These are phyloP conservation scores for Penstemon barbatus DNA, from an alignment of 257 asterid genomes.

Conservation along the genomic window DNA sequence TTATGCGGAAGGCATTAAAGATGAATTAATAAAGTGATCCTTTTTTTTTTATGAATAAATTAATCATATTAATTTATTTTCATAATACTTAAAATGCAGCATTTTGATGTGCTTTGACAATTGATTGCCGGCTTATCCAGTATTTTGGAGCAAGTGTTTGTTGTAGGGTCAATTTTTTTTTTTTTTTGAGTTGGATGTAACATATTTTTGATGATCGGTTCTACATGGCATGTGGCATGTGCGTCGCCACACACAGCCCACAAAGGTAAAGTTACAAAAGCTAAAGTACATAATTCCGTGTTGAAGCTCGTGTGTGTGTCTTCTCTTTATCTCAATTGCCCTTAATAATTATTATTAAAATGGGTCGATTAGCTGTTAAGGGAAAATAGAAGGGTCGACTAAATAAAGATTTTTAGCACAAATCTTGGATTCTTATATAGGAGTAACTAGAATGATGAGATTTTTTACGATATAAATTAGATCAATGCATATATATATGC, in stretches of 20 bases:
- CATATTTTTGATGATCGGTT: conserved; percentile 10
- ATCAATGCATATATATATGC: no score
- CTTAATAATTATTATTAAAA: no score
- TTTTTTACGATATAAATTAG: no score
- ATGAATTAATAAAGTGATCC: no score
- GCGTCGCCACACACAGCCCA: conserved; percentile 23
- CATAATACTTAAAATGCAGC: no score
- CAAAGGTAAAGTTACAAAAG: conserved; percentile 38
- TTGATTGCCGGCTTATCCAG: conserved; percentile 23
- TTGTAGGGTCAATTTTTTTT: conserved; percentile 26
- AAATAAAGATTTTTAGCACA: neutral
- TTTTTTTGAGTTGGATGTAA: conserved; percentile 22
- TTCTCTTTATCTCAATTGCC: conserved; percentile 32
- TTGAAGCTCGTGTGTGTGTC: conserved; percentile 52
- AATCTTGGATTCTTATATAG: no score
- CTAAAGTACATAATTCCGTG: conserved; percentile 43
- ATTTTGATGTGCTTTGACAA: no score
- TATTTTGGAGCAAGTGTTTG: neutral
- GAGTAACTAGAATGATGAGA: no score
- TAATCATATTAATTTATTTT: no score
- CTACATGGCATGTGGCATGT: conserved; percentile 48
- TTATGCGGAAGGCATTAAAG: no score
- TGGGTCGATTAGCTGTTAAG: no score
- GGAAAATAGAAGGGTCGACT: neutral
- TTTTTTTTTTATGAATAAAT: no score